Conservation (phyloP, 2,329 filamentous ascomycete genomes). For the Zymoseptoria crescenta region DNA sequence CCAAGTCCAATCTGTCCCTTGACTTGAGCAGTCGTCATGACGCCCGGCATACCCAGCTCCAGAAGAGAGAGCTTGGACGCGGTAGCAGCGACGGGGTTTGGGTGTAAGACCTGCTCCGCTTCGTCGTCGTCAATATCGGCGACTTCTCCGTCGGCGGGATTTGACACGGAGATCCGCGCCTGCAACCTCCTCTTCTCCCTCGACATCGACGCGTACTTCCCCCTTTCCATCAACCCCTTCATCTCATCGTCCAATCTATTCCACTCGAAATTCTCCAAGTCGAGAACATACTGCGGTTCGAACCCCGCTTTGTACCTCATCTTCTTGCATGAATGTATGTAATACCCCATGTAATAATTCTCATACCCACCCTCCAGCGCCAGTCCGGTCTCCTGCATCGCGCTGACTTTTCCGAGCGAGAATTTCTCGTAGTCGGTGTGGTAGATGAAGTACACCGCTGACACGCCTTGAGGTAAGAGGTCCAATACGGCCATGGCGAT, state of each 20-base stretch:
- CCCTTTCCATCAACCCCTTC: conserved; percentile 41
- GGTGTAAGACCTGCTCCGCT: conserved; percentile 14
- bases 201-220: conserved; percentile 46
- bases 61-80: conserved; percentile 47
- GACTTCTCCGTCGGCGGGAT: conserved; percentile 1
- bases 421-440: conserved; percentile 64
- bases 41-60: conserved; percentile 57
- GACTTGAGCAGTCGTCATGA: conserved; percentile 50
- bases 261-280: conserved; percentile 44
- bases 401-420: conserved; percentile 67
- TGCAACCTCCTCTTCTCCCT: conserved; percentile 23
- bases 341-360: conserved; percentile 77
- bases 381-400: conserved; percentile 63
- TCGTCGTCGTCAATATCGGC: conserved; percentile 12
- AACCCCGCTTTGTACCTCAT: conserved; percentile 84
- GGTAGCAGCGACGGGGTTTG: conserved; percentile 21
- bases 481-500: conserved; percentile 72
- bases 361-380: conserved; percentile 61
- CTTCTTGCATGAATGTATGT: conserved; percentile 73
- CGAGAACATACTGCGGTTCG: conserved; percentile 63
- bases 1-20: conserved; percentile 48
- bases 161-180: conserved; percentile 5
- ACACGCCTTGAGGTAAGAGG: conserved; percentile 67
- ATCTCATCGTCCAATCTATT: conserved; percentile 26
- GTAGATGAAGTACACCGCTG: conserved; percentile 77